A percentile compares a stretch with the other conserved stretches of the same genome.
Conservation (phyloP, 495 filamentous ascomycete species). For the Talaromyces wortmannii region DNA sequence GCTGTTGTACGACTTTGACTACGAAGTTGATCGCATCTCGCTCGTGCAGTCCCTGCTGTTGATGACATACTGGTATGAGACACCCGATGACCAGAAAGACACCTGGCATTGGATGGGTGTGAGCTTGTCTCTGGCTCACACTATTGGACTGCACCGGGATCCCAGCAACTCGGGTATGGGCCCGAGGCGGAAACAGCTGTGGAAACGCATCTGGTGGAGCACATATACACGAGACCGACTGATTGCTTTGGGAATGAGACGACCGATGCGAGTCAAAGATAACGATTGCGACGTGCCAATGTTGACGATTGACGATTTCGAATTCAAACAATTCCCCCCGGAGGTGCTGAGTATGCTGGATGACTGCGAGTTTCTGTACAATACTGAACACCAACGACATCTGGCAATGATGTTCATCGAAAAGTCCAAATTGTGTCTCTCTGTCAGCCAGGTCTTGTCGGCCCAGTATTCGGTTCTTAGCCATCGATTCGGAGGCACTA, state of each 20-base stretch:
- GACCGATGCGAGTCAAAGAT: slow-evolving; percentile 81
- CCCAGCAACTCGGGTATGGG: slow-evolving; percentile 70
- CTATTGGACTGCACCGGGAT: slow-evolving; percentile 77
- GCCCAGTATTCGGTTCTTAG: slow-evolving; percentile 87
- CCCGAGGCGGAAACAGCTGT: slow-evolving; percentile 60
- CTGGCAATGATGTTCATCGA: slow-evolving; percentile 83
- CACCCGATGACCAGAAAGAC: slow-evolving; percentile 82
- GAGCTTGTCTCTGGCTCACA: slow-evolving; percentile 74
- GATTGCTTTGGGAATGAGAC: slow-evolving; percentile 82
- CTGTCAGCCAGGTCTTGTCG: slow-evolving; percentile 75
- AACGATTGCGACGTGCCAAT: slow-evolving; percentile 88
- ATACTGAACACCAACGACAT: slow-evolving; percentile 59
- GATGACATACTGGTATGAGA: slow-evolving; percentile 91
- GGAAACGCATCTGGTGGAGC: slow-evolving; percentile 94
- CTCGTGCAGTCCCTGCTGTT: slow-evolving; percentile 78
- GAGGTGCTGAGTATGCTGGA: slow-evolving; percentile 57
- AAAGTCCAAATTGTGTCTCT: slow-evolving; percentile 82
- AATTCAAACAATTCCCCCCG: slow-evolving; percentile 58
- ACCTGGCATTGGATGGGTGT: slow-evolving; percentile 93
- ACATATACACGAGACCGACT: slow-evolving; percentile 86
- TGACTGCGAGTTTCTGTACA: slow-evolving; percentile 59
- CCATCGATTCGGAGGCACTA: slow-evolving; percentile 67
- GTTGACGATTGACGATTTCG: slow-evolving; percentile 77
- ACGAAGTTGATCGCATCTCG: slow-evolving; percentile 72
- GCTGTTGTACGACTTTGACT: slow-evolving; percentile 78